Conservation (phyloP, 495 filamentous ascomycete species). For the Margaritispora aquatica region DNA sequence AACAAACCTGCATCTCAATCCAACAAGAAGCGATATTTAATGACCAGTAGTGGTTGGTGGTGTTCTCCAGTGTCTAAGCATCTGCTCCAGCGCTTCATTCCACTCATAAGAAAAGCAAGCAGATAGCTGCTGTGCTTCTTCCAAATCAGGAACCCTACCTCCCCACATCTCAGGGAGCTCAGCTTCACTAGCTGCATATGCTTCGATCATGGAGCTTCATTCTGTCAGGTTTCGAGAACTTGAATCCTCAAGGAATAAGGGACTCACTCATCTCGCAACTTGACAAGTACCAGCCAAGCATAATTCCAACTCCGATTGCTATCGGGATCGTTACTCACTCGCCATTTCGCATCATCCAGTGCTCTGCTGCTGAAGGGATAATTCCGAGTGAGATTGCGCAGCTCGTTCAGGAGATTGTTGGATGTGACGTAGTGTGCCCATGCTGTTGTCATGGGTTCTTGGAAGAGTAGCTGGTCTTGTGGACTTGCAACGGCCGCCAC, state of each 20-base stretch:
- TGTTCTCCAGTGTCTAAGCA: slow-evolving; percentile 64
- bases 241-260: not conserved
- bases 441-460: slow-evolving; percentile 58
- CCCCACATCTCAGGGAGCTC: slow-evolving; percentile 70
- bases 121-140: slow-evolving; percentile 52
- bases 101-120: slow-evolving; percentile 61
- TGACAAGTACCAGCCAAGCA: slow-evolving; percentile 67
- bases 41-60: slow-evolving; percentile 40
- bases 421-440: slow-evolving; percentile 71
- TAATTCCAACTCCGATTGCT: slow-evolving; percentile 71
- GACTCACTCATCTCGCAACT: slow-evolving; percentile 61
- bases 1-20: not conserved
- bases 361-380: slow-evolving; percentile 69
- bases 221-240: slow-evolving; percentile 5
- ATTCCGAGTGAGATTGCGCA: slow-evolving; percentile 59
- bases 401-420: slow-evolving; percentile 67
- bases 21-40: not conserved
- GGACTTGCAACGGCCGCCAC: slow-evolving; percentile 48
- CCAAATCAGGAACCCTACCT: slow-evolving; percentile 44
- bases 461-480: slow-evolving; percentile 50
- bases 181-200: slow-evolving; percentile 55
- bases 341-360: slow-evolving; percentile 58
- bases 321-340: slow-evolving; percentile 57
- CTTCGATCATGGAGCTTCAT: slow-evolving; percentile 32
- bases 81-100: slow-evolving; percentile 55